Evolutionary conservation across 2,329 filamentous ascomycete genomes (phyloP), one percentile per base, ranked within the genome.

Genomic region (Teratosphaeria gauchensis): DNA sequence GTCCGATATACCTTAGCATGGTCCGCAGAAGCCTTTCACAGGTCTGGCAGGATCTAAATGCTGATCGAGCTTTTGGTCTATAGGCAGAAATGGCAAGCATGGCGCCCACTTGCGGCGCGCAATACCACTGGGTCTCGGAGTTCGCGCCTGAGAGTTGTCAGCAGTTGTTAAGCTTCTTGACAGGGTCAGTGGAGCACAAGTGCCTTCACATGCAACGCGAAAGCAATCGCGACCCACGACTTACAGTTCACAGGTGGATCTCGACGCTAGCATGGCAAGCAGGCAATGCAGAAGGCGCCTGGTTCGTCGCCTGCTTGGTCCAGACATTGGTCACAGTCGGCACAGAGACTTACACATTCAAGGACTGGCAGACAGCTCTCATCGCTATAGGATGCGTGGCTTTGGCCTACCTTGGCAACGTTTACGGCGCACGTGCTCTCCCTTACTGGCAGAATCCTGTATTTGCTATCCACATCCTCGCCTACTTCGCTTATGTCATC

Each of bases 11-110:
- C n/a, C 35, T 42, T 3, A 42, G 35, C 35, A 42, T 42, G 35
- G 35, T 42, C 14, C 35, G 35, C 5, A 16, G 35, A 16, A 38
- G 4, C 4, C 35, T 14, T 12, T 38, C 8, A 1, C 4, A 14
- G 11, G 35, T 38, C 16, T 2, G 9, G 11, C 12, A 1, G 12
- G 35, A 4, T 14, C 12, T 2, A 11, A 14, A 52, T 11, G 14
- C 54, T 35, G 8, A 56, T 56, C 24, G 60, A 62, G 28, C 52
- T 60, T 31, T 58, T 38, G 35, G 33, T 12, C 12, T 53, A 33
- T 46, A 70, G 51, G 66, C 69, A 2, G 69, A 72, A 57, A 66
- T 71, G 38, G 54, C 32, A 12, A 42, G 32, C 19, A 52, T 31
- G 51, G 28, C 51, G 21, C 21, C 35, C 11, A 38, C 35, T 12